Base-by-base conservation (phyloP, 371 early-diverging fungal genomes). In the Caulochytrium protostelioides region DNA sequence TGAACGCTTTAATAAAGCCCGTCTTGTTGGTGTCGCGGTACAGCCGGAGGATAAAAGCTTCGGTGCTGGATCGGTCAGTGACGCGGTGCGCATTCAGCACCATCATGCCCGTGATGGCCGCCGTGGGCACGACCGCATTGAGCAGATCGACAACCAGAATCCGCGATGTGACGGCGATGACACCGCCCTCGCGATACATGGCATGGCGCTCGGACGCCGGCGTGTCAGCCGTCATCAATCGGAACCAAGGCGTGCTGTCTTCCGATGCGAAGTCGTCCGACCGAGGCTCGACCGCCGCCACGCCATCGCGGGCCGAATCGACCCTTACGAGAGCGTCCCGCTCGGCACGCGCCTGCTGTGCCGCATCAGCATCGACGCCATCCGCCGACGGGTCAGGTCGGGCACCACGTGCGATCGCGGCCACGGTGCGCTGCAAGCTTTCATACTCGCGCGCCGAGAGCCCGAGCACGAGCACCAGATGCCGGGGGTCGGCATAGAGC, bases 81-180 rank as follows among this genome's bases (percentile, higher is more conserved):
- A 92, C 65, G 23, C 80, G 76, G 33, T 84, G 80, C 4, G 90
- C 94, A 55, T 92, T 74, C 22, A 70, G 68, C 4, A 97, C 69
- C 6, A 97, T 46, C 0, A 97, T 64, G 10, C 89, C 89, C 4
- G 80, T 76, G 6, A 95, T 66, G 15, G 78, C 50, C 33, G 79
- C 51, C 1, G 57, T 42, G 1, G 91, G 84, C 1, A 95, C 57
- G 20, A 75, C 59, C 9, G 71, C 61, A 38, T 76, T 74, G 21
- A 97, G 53, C 57, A 97, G 59, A 51, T 97, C 98, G 23, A 90
- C 86, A n/a, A 87, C 73, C 18, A 97, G 54, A 27, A 91, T 83
- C 22, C 87, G 66, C 13, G 90, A 75, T 1, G 94, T 84, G 18
- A 81, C 62, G 4, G 82, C 67, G 38, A 94, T 57, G 3, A 95